These are phyloP conservation scores for Cladosporium sp. DNA, from an alignment of 2,329 filamentous ascomycete species.

Conservation along the genomic window DNA sequence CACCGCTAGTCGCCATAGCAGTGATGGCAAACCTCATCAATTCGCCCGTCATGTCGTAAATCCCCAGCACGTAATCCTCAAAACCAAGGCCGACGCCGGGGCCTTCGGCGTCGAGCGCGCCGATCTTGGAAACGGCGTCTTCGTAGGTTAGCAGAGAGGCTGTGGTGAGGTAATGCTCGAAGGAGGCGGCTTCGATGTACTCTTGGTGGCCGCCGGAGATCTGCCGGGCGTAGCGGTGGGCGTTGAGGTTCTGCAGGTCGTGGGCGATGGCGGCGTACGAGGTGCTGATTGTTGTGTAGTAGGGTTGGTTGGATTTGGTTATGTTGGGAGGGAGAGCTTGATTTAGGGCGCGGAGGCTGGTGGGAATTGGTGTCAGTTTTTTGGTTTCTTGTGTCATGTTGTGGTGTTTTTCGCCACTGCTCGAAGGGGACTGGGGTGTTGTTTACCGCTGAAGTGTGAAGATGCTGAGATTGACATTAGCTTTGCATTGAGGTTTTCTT, in stretches of 20 bases:
- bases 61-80: constrained; percentile 83
- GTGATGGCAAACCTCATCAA: constrained; percentile 96
- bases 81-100: constrained; percentile 65
- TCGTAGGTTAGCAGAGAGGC: constrained; percentile 71
- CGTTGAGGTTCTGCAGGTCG: constrained; percentile 77
- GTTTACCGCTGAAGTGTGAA: constrained; percentile 73
- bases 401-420: constrained; percentile 7
- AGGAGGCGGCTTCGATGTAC: constrained; percentile 87
- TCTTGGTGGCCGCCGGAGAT: constrained; percentile 85
- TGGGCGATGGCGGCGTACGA: constrained; percentile 67
- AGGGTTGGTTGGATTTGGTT: constrained; percentile 66
- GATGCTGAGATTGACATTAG: constrained; percentile 55
- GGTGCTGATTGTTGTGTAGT: constrained; percentile 68
- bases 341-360: constrained; percentile 62
- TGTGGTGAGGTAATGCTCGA: constrained; percentile 80
- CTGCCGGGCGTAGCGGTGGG: constrained; percentile 76
- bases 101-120: constrained; percentile 39
- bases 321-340: constrained; percentile 67
- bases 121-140: constrained; percentile 51
- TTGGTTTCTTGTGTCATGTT: constrained; percentile 8
- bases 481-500: not conserved
- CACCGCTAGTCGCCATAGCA: constrained; percentile 73
- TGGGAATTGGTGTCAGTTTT: not conserved
- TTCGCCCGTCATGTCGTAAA: constrained; percentile 94
- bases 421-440: not conserved